Conservation (phyloP, 148 eudicot species). For the Vaccinium vitisidaea region DNA sequence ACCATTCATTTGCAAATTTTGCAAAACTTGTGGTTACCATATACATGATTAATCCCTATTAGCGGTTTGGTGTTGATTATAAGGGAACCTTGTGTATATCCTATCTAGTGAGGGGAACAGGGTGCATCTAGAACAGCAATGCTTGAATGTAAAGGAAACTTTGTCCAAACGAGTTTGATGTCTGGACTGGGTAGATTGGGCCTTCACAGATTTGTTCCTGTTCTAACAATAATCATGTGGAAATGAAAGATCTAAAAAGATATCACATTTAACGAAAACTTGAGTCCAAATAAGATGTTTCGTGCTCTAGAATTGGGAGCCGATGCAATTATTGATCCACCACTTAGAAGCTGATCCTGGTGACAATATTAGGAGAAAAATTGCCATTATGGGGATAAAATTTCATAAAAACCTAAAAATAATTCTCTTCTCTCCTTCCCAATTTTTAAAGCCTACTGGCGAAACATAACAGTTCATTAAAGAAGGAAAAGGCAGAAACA, state of each 20-base stretch:
- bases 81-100: not conserved
- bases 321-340: not conserved
- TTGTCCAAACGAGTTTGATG: not conserved
- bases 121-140: not conserved
- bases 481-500: not conserved
- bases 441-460: not conserved
- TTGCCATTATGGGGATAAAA: not conserved
- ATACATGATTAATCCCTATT: not conserved
- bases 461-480: not conserved
- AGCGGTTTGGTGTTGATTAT: not conserved
- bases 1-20: not conserved
- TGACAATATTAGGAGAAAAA: not conserved
- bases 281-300: not conserved
- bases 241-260: not conserved
- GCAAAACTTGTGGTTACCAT: not conserved
- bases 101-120: slow-evolving; percentile 1
- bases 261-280: not conserved
- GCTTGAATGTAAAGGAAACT: not conserved
- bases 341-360: not conserved
- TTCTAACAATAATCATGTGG: not conserved
- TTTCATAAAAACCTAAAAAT: not conserved
- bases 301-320: not conserved
- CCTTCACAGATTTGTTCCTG: not conserved
- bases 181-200: not conserved
- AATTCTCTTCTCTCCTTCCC: not conserved